A percentile compares a stretch with the other conserved stretches of the same genome.
Evolutionary conservation across 2,329 filamentous ascomycete genomes (phyloP).

Genomic region (Ascomycota sp.): DNA sequence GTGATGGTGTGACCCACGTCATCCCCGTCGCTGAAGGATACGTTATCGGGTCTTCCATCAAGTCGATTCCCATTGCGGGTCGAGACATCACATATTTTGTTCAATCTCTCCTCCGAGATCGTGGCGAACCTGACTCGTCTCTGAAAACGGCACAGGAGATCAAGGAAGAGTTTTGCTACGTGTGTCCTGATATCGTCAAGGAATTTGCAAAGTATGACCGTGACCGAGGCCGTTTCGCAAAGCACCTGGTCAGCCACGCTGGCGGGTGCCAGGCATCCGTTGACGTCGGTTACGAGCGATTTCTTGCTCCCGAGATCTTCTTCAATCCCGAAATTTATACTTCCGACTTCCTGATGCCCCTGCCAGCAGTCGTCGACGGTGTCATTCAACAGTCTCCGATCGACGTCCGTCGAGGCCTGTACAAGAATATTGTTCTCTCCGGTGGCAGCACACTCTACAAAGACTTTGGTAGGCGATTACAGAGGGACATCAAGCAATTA

Average conservation of each 20-base stretch:
- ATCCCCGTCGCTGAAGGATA: constrained; percentile 97
- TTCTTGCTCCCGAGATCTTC: constrained; percentile 96
- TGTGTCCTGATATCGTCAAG: constrained; percentile 96
- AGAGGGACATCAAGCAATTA: constrained; percentile 90
- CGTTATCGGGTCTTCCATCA: constrained; percentile 97
- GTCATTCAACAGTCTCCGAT: constrained; percentile 97
- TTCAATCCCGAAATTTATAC: constrained; percentile 99
- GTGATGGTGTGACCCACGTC: constrained; percentile 96
- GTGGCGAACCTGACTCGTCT: constrained; percentile 89
- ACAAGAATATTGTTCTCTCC: constrained; percentile 98
- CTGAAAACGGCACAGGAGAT: constrained; percentile 95
- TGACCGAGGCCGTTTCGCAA: constrained; percentile 75
- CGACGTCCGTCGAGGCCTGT: constrained; percentile 85
- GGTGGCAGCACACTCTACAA: constrained; percentile 96
- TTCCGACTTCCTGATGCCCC: constrained; percentile 89
- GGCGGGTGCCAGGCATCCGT: constrained; percentile 71
- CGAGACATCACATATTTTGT: constrained; percentile 98
- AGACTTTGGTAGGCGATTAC: constrained; percentile 87
- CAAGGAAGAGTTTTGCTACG: constrained; percentile 97
- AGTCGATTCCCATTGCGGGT: constrained; percentile 94
- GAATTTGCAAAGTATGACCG: constrained; percentile 89
- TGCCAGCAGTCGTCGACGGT: constrained; percentile 83
- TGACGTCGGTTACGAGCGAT: constrained; percentile 93
- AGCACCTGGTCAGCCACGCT: constrained; percentile 71
- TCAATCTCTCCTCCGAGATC: constrained; percentile 84